Percentiles rank a stretch among this genome's conserved stretches.
These are phyloP conservation scores for Trametes versicolor DNA, from an alignment of 1,284 basidiomycete species.

Conservation along the genomic window DNA sequence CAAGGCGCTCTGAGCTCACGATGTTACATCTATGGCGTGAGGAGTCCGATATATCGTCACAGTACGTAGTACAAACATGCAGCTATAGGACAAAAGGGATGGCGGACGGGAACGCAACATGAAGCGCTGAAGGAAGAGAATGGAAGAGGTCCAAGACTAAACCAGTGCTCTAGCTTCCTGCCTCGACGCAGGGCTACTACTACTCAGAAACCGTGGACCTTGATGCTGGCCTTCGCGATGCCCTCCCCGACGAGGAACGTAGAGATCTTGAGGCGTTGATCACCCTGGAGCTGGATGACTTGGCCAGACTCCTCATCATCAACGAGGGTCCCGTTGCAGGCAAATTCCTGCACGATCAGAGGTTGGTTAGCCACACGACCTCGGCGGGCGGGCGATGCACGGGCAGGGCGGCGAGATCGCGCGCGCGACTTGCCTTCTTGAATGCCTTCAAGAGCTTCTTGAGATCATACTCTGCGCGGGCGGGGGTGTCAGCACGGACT, in stretches of 20 bases:
- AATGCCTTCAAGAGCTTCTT: conserved; percentile 99
- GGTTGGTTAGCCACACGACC: conserved; percentile 16
- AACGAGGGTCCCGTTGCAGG: conserved; percentile 98
- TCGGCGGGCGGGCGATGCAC: neutral
- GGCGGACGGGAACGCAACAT: conserved; percentile 29
- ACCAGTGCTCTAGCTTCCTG: conserved; percentile 35
- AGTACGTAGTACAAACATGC: conserved; percentile 42
- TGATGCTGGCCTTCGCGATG: conserved; percentile 78
- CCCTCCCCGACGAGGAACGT: conserved; percentile 87
- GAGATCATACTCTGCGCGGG: conserved; percentile 86
- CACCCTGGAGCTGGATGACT: conserved; percentile 99
- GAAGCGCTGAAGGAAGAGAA: conserved; percentile 28
- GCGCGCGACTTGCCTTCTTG: conserved; percentile 76
- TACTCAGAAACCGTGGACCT: conserved; percentile 86
- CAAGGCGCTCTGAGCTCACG: neutral
- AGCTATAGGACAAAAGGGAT: conserved; percentile 33
- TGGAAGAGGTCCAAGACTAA: conserved; percentile 34
- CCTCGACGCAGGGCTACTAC: conserved; percentile 38
- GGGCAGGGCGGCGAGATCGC: neutral
- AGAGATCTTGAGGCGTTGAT: conserved; percentile 94
- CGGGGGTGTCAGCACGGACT: conserved; percentile 18
- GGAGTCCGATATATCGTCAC: conserved; percentile 42
- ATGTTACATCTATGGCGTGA: conserved; percentile 11
- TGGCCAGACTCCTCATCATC: conserved; percentile 97
- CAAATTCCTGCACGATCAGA: conserved; percentile 81